Conservation (phyloP, 2,329 filamentous ascomycete species). For the Exophiala aquamarina region DNA sequence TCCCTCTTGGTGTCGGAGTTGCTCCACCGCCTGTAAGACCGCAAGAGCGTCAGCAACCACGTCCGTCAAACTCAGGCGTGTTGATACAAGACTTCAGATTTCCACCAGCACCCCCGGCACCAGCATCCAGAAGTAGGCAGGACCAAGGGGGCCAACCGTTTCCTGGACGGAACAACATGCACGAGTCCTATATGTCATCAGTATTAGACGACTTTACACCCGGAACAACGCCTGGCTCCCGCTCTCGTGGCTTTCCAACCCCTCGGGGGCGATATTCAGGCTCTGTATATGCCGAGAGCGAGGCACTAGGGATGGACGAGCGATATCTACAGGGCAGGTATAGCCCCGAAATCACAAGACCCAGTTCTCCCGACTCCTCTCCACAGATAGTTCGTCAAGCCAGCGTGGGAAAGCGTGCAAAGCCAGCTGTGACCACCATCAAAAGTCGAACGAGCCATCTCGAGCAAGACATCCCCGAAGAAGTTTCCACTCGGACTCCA, state of each 20-base stretch:
- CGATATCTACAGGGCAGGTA: conserved; percentile 4
- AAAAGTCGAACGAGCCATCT: conserved; percentile 28
- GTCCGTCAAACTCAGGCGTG: conserved; percentile 7
- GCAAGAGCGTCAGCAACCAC: conserved; percentile 6
- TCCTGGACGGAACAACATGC: conserved; percentile 16
- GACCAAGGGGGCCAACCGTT: conserved; percentile 14
- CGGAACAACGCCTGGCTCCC: conserved; percentile 18
- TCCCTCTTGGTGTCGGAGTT: conserved; percentile 22
- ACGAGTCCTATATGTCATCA: conserved; percentile 24
- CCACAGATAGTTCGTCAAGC: conserved; percentile 39
- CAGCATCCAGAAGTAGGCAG: conserved; percentile 6
- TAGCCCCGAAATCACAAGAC: conserved; percentile 5
- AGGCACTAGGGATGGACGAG: conserved; percentile 17
- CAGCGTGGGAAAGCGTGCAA: conserved; percentile 44
- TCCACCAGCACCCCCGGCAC: conserved; percentile 18
- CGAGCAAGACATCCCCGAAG: conserved; percentile 25
- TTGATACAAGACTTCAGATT: conserved; percentile 22
- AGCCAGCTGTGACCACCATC: conserved; percentile 43
- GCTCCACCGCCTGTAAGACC: conserved; percentile 20
- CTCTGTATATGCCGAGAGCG: conserved; percentile 23
- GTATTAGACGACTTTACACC: conserved; percentile 20
- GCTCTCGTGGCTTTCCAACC: conserved; percentile 19
- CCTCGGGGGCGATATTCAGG: conserved; percentile 18
- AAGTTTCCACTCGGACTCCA: conserved; percentile 3
- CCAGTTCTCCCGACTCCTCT: conserved; percentile 14